Conservation (phyloP, 73 alveolate species). For the Symbiodinium natans region DNA sequence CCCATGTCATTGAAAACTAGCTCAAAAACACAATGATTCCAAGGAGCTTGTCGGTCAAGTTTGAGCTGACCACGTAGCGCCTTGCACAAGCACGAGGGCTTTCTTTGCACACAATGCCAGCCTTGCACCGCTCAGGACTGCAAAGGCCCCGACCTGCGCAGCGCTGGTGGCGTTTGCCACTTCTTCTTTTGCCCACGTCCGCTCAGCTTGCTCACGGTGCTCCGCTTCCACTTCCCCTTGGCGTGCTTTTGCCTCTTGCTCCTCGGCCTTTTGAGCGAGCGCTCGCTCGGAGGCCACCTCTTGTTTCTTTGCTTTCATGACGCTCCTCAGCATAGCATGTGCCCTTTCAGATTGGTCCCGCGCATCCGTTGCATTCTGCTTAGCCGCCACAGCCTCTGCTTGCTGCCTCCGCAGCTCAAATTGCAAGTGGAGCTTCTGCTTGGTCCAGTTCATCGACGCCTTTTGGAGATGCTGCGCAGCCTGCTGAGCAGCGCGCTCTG, state of each 20-base stretch:
- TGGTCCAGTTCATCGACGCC: neutral
- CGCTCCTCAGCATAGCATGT: neutral
- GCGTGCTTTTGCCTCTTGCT: neutral
- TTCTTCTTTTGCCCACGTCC: neutral
- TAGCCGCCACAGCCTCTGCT: neutral
- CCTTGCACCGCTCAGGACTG: neutral
- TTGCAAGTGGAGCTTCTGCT: neutral
- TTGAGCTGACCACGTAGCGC: neutral
- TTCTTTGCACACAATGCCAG: neutral
- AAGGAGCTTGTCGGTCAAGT: neutral
- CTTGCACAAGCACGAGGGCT: neutral
- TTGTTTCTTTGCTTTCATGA: neutral
- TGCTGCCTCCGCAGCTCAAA: neutral
- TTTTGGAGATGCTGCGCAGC: neutral
- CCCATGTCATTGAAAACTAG: no score
- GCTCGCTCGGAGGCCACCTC: neutral
- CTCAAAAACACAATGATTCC: neutral
- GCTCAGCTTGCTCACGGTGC: neutral
- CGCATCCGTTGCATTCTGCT: neutral
- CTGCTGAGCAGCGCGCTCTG: neutral
- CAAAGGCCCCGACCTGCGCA: neutral
- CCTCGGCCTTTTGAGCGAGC: slow-evolving; percentile 13
- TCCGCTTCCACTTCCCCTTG: neutral
- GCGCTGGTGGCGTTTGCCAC: slow-evolving; percentile 48
- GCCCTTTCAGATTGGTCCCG: neutral